Evolutionary conservation across 179 eudicot genomes (phyloP), one percentile per base, ranked within the genome.

Genomic region (Spinacia oleracea): DNA sequence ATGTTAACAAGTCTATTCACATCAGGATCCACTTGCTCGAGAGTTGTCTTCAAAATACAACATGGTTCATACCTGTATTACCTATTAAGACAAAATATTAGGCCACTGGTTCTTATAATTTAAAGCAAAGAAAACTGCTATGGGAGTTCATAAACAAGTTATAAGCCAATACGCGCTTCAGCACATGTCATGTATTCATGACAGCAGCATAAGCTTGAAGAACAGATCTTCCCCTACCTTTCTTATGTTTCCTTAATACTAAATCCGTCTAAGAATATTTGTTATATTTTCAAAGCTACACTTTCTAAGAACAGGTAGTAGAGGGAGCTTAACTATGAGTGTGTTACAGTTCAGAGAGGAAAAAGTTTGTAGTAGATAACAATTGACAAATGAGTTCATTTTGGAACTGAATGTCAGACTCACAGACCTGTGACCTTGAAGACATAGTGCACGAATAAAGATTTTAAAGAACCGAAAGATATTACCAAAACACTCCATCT

Each of bases 381-480:
- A 66, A 35, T 34, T 66, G 42, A 53, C 21, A 35, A 66, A 66
- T 18, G 45, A 66, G 45, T 66, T 35, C 18, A 43, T 70, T 70
- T 70, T 23, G 73, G 55, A 67, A 32, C 70, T 65, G 38, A 63
- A 25, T 63, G 40, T 63, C 68, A 29, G 32, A 59, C 70, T 77
- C 31, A 48, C 63, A 51, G 25, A 46, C 25, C 76, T 60, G 72
- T 74, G 74, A 18, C 46, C 81, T 72, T 71, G 68, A 77, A 77
- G 40, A 68, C 11, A 69, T 9, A 15, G 27, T 27, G 42, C 43
- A 72, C 55, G 62, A 21, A 21, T 53, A 32, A 55, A 73, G 20
- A 27, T 7, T 12, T 60, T 1, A 12, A 60, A 10, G 65, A 23
- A 23, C n/a, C 7, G 31, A 23, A 59, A 60, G 18, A 29, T 60